Evolutionary conservation across 2,329 filamentous ascomycete species (phyloP).

Genomic region (Stromatinia cepivora): DNA sequence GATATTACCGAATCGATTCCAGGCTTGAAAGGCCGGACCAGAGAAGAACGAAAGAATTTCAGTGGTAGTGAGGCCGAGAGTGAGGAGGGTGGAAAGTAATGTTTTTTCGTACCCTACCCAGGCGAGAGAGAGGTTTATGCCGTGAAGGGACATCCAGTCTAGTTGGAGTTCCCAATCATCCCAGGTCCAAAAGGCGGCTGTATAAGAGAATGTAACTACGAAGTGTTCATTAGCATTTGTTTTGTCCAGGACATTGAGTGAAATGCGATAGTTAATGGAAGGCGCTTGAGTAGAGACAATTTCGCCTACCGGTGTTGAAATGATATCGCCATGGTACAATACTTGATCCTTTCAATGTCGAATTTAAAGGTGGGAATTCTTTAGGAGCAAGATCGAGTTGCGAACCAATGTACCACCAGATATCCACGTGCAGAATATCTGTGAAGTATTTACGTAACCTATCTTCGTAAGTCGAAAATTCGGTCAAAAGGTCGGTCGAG

Average conservation of each 20-base stretch:
- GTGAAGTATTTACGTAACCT: slow-evolving; percentile 44
- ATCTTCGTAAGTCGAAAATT: background rate
- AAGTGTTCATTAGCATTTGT: background rate
- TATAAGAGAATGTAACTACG: slow-evolving; percentile 53
- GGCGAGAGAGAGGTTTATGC: slow-evolving; percentile 52
- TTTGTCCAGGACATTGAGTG: background rate
- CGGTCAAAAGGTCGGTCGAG: rapidly evolving
- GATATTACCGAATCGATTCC: slow-evolving; percentile 57
- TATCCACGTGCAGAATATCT: slow-evolving; percentile 47
- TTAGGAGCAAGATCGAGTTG: slow-evolving; percentile 42
- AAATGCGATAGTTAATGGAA: background rate
- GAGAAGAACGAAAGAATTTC: slow-evolving; percentile 51
- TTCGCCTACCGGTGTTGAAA: slow-evolving; percentile 49
- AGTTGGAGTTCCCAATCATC: slow-evolving; percentile 54
- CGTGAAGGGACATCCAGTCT: slow-evolving; percentile 54
- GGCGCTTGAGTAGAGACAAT: background rate
- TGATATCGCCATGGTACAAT: slow-evolving; percentile 50
- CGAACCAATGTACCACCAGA: slow-evolving; percentile 51
- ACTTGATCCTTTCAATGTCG: slow-evolving; percentile 45
- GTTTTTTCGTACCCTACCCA: slow-evolving; percentile 55
- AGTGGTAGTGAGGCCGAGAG: slow-evolving; percentile 46
- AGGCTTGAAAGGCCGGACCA: slow-evolving; percentile 53
- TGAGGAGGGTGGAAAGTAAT: slow-evolving; percentile 49
- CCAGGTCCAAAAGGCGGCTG: slow-evolving; percentile 53
- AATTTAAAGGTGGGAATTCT: slow-evolving; percentile 39